phyloP scores from a whole-genome alignment of 371 early-diverging fungal genomes.

The Nosema granulosis region DNA sequence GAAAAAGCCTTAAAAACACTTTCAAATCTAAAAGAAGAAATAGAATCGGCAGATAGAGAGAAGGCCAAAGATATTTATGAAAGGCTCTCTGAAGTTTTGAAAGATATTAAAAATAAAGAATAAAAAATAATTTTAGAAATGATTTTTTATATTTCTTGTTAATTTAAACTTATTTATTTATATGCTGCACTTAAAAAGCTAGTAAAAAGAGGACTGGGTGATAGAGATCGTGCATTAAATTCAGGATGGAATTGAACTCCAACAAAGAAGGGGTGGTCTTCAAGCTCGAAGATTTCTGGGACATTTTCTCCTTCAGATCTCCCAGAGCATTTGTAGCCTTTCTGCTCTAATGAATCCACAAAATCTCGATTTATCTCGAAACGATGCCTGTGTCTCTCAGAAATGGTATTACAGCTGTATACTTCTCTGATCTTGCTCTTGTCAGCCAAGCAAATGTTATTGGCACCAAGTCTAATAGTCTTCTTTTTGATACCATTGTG shows the following conservation, averaged over 20 bases:
- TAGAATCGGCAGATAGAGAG: no score
- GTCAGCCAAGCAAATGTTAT: conserved; percentile 76
- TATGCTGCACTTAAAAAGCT: conserved; percentile 79
- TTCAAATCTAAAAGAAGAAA: no score
- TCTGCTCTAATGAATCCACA: conserved; percentile 72
- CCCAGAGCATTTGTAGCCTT: conserved; percentile 84
- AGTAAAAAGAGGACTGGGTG: conserved; percentile 82
- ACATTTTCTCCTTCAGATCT: conserved; percentile 82
- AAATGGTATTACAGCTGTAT: conserved; percentile 71
- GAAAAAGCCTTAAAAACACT: no score
- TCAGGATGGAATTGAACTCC: conserved; percentile 98
- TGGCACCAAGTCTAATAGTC: conserved; percentile 85
- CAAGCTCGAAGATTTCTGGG: conserved; percentile 87
- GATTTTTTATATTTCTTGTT: no score
- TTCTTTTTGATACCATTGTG: conserved; percentile 67
- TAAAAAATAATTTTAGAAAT: no score
- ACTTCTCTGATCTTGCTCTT: conserved; percentile 64
- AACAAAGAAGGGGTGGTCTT: conserved; percentile 83
- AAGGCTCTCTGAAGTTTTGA: no score
- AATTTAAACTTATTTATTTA: conserved; percentile 30
- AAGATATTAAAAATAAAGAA: no score
- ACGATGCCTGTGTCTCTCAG: conserved; percentile 94
- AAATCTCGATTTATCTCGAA: conserved; percentile 90
- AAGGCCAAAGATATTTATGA: no score
- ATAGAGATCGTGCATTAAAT: conserved; percentile 84